A percentile compares a stretch with the other conserved stretches of the same genome.
Conservation (phyloP, 345 rosid genomes). For the Eucalyptus victrix region DNA sequence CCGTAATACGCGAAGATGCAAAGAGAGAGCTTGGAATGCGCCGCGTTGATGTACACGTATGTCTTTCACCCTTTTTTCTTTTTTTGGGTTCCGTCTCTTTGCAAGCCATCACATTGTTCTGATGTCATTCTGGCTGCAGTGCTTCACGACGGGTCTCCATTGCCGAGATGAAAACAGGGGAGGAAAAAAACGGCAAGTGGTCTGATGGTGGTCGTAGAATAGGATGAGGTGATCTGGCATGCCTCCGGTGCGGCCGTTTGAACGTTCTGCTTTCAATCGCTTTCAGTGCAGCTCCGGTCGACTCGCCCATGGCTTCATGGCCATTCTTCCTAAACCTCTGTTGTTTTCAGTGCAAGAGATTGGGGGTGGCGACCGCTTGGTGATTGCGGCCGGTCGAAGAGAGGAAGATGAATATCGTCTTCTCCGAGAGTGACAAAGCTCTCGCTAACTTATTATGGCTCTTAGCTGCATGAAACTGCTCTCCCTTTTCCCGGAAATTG, state of each 20-base stretch:
- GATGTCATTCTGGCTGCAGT: conserved; percentile 46
- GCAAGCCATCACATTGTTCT: background rate
- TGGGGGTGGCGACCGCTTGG: background rate
- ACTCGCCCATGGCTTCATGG: background rate
- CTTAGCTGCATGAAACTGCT: background rate
- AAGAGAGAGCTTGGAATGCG: conserved; percentile 90
- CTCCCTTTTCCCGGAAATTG: background rate
- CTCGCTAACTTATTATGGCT: background rate
- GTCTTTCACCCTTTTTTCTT: background rate
- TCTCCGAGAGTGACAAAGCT: background rate
- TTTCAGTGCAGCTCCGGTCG: background rate
- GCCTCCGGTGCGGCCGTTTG: accelerated
- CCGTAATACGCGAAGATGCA: conserved; percentile 86
- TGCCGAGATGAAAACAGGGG: conserved; percentile 93
- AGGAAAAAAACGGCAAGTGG: conserved; percentile 25
- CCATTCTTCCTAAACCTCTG: background rate
- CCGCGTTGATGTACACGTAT: conserved; percentile 88
- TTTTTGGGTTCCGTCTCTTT: background rate
- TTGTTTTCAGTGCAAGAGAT: background rate
- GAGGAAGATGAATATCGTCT: background rate
- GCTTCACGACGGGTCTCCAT: conserved; percentile 80
- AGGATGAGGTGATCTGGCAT: background rate
- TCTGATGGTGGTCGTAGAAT: background rate
- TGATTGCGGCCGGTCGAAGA: background rate
- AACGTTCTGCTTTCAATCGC: background rate